phyloP scores from a whole-genome alignment of 345 rosid species.

The Aquilaria sinensis region DNA sequence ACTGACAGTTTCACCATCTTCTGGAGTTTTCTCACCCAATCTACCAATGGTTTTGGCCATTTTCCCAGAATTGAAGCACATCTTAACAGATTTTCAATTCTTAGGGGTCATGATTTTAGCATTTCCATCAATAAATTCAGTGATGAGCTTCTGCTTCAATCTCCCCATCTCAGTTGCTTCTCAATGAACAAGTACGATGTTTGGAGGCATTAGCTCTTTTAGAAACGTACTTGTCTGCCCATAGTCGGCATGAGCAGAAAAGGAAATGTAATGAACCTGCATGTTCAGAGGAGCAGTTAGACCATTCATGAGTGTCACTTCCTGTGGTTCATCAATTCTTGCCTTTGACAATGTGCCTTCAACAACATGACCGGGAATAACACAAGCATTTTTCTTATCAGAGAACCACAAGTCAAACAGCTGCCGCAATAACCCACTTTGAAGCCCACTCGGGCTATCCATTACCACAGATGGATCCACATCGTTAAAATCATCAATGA shows the following conservation, averaged over 20 bases:
- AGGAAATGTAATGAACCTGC: conserved; percentile 91
- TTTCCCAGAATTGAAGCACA: conserved; percentile 81
- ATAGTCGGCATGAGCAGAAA: conserved; percentile 94
- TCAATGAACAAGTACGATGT: conserved; percentile 89
- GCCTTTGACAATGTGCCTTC: conserved; percentile 84
- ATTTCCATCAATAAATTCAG: conserved; percentile 75
- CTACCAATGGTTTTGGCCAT: conserved; percentile 92
- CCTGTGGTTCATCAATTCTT: conserved; percentile 83
- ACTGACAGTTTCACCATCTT: conserved; percentile 67
- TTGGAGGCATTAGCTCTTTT: conserved; percentile 92
- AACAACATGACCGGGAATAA: conserved; percentile 79
- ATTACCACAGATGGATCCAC: conserved; percentile 90
- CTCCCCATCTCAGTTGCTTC: conserved; percentile 93
- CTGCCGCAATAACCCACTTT: conserved; percentile 87
- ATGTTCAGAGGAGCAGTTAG: conserved; percentile 79
- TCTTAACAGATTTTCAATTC: conserved; percentile 85
- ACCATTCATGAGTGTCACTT: conserved; percentile 92
- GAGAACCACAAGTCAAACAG: conserved; percentile 91
- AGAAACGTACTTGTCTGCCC: conserved; percentile 92
- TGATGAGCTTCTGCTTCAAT: conserved; percentile 78
- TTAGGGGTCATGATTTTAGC: conserved; percentile 77
- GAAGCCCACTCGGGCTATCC: conserved; percentile 94
- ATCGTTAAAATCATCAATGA: conserved; percentile 81
- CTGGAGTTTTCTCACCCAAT: conserved; percentile 79
- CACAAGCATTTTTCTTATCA: conserved; percentile 83